These are phyloP conservation scores for Erigeron canadensis DNA, from an alignment of 129 eudicot genomes.

Conservation along the genomic window DNA sequence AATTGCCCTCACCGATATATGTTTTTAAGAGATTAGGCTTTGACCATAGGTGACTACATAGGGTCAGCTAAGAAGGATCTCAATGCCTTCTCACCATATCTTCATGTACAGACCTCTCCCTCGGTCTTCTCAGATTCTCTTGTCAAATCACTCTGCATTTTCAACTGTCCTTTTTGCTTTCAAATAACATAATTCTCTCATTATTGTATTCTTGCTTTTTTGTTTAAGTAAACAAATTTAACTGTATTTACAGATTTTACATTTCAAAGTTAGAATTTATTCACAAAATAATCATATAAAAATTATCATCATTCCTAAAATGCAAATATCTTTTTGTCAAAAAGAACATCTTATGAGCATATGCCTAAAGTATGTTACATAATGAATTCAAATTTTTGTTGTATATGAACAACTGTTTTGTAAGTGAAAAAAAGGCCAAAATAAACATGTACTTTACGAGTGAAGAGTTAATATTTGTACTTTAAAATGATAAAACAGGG, in stretches of 20 bases:
- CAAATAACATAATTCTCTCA: slow-evolving; percentile 38
- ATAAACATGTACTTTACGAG: not conserved
- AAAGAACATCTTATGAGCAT: too few relatives aligned
- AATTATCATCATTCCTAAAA: too few relatives aligned
- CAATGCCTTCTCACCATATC: slow-evolving; percentile 32
- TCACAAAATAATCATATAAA: too few relatives aligned
- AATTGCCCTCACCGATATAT: not conserved
- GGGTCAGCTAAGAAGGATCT: slow-evolving; percentile 41
- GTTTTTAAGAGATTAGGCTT: slow-evolving; percentile 20
- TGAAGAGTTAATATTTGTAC: slow-evolving; percentile 7
- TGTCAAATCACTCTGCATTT: slow-evolving; percentile 37
- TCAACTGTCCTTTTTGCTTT: slow-evolving; percentile 38
- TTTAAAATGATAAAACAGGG: slow-evolving; percentile 19
- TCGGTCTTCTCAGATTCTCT: slow-evolving; percentile 46
- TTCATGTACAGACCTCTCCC: slow-evolving; percentile 26
- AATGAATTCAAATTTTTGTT: too few relatives aligned
- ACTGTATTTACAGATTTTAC: too few relatives aligned
- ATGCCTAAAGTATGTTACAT: too few relatives aligned
- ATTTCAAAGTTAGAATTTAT: too few relatives aligned
- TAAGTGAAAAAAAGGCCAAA: not conserved
- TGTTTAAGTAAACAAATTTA: not conserved
- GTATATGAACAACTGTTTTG: too few relatives aligned
- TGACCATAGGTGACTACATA: slow-evolving; percentile 18
- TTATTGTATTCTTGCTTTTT: slow-evolving; percentile 18
- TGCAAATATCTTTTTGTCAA: too few relatives aligned